Evolutionary conservation across 306 rosid genomes (phyloP).

Genomic region (Pueraria montana): DNA sequence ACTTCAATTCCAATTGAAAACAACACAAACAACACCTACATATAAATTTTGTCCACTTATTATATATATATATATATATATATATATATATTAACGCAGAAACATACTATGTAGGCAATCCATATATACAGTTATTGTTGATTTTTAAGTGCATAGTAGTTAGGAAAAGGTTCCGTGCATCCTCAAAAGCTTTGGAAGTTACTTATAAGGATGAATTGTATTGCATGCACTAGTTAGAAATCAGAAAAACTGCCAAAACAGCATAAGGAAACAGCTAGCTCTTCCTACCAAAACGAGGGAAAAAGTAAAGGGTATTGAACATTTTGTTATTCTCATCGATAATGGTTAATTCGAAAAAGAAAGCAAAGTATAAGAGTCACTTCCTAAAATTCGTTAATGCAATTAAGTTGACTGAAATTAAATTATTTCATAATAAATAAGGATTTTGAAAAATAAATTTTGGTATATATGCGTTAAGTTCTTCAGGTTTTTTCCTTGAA

Average conservation of each 20-base stretch:
- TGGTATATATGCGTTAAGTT: background rate
- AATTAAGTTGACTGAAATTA: background rate
- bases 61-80: too few relatives aligned
- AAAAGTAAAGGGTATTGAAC: background rate
- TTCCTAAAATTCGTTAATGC: background rate
- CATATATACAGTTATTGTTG: background rate
- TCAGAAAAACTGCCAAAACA: background rate
- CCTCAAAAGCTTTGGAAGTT: background rate
- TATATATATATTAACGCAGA: background rate
- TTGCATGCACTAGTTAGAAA: background rate
- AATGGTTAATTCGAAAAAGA: too few relatives aligned
- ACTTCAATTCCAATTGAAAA: background rate
- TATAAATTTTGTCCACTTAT: background rate
- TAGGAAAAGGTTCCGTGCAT: background rate
- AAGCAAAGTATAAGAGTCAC: background rate
- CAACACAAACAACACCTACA: background rate
- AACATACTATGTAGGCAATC: background rate
- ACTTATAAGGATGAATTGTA: background rate
- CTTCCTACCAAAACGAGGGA: conserved; percentile 11
- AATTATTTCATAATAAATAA: background rate
- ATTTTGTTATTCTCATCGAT: background rate
- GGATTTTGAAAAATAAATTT: background rate
- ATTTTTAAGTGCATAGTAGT: background rate
- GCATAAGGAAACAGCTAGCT: too few relatives aligned
- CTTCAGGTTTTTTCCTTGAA: background rate